Evolutionary conservation across 2,329 filamentous ascomycete species (phyloP), one percentile per base, ranked within the genome.

Genomic region (Podosphaera xanthii): DNA sequence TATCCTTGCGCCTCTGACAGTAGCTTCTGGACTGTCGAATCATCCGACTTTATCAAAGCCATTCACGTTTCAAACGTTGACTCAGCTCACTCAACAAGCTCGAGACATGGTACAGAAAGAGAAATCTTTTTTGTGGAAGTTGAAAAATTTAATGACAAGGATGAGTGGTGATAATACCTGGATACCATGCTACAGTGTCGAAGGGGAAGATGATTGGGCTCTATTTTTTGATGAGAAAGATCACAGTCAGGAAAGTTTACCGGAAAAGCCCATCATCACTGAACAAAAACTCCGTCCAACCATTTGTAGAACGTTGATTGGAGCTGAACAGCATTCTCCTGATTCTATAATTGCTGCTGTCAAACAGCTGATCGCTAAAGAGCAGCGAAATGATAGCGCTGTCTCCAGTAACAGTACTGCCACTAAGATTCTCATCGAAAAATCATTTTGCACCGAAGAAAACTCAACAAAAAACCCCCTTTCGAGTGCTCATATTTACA

Each of bases 31-130:
- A 61, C 75, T 94, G 14, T 78, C 85, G 12, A 77, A 77, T 59
- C 87, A 92, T 68, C 83, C 86, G 58, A 84, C 84, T 33, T 74
- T 90, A 48, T 87, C 84, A 61, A 76, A 81, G 64, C 82, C 87
- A 0, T 92, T 88, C 68, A 83, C 77, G 12, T 87, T 84, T 57
- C 82, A 80, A 64, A 86, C 84, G 9, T 76, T 92, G 22, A 82
- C 80, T 57, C 79, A 86, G 63, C 77, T 94, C 59, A 80, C 83
- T 22, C 75, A 76, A 52, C 82, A 90, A 70, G 83, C 81, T 59
- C 78, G 80, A 63, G 76, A 79, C 60, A 83, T 87, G 64, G 80
- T 87, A 74, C 81, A 86, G 60, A 84, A 84, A 67, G 87, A 92
- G 68, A 85, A 85, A 62, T 74, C 75, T 34, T 81, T 82, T 4